Evolutionary conservation across 1,284 basidiomycete species (phyloP), one percentile per base, ranked within the genome.

Genomic region (Sphagnurus paluster): DNA sequence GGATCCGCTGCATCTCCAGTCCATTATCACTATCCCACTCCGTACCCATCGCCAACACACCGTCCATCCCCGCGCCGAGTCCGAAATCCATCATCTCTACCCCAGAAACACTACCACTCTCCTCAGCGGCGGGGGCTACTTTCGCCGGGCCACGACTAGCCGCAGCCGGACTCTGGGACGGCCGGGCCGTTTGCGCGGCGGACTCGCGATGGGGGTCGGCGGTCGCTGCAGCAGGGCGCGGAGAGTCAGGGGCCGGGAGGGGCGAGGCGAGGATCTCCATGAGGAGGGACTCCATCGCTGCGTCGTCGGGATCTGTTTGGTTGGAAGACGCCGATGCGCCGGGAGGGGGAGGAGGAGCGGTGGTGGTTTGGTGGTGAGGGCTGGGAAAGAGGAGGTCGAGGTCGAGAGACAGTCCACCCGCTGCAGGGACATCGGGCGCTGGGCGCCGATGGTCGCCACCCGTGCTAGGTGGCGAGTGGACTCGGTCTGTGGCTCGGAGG

Each of bases 391-490:
- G 52, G 56, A 56, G 57, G 57, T 57, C 39, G 51, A 46, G 30
- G 44, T 44, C 14, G 46, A 51, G 42, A 49, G 58, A 63, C 68
- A 77, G 70, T 70, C 81, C 84, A 87, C 87, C 88, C 87, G 88
- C 88, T 90, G 88, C 88, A 83, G 85, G 88, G 88, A 74, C 81
- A 80, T 76, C 76, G 75, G 68, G 8, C 14, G 29, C 62, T 74
- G 63, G 63, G 70, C 65, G 71, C 68, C 75, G 74, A 76, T 78
- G 81, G 75, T 82, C 88, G 79, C 88, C 89, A 91, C 84, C 88
- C 88, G 87, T 91, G 88, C 88, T 85, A 87, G 84, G 83, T 91
- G 89, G 88, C 88, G 81, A 91, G 88, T 86, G 81, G 85, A 71
- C 64, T 83, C 75, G 64, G 66, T 66, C 58, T 67, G 65, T 38